Base-by-base conservation (phyloP, 2,329 filamentous ascomycete species). In the Colletotrichum sp. region DNA sequence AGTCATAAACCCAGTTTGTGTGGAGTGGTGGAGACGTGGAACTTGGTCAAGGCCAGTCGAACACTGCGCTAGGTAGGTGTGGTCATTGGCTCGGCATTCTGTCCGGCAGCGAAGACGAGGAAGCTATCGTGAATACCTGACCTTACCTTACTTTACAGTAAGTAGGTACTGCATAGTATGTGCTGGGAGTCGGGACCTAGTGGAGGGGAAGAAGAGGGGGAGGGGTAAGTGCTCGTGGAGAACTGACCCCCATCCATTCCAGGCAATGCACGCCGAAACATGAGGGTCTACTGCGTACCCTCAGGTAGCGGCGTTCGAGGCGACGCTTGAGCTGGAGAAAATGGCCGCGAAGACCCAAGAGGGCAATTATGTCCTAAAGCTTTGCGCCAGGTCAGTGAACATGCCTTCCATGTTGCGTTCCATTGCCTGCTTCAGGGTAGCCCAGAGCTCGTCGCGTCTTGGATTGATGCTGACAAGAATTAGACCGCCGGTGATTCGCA, bases 331-430 rank as follows among this genome's bases (percentile, higher is more conserved):
- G 5, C 18, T 71, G 71, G 72, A 71, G 12, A 75, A 71, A 75
- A 75, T 60, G 62, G 62, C 72, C 62, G 67, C 34, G 24, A n/a
- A 49, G 15, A 39, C 72, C 68, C 34, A 71, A 71, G 28, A 66
- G n/a, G 72, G 72, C 68, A 75, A 75, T 75, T 66, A 52, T 71
- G 60, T 67, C 68, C 68, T 71, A 62, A 64, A 32, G 66, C 52
- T 52, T 36, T 26, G 34, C 70, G 63, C 44, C n/a, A 32, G 24
- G 62, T 65, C 21, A 39, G 18, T 49, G 44, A 12, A 49, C 44
- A 49, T 49, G 44, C 44, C 44, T 49, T 49, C 44, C 44, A 21
- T 49, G 18, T 21, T 49, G 44, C 18, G 44, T 49, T 18, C 26
- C 16, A 18, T 60, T 62, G 59, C 59, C 52, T 57, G 24, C 52